These are phyloP conservation scores for Nectriaceae sp. DNA, from an alignment of 2,329 filamentous ascomycete genomes.

Conservation along the genomic window DNA sequence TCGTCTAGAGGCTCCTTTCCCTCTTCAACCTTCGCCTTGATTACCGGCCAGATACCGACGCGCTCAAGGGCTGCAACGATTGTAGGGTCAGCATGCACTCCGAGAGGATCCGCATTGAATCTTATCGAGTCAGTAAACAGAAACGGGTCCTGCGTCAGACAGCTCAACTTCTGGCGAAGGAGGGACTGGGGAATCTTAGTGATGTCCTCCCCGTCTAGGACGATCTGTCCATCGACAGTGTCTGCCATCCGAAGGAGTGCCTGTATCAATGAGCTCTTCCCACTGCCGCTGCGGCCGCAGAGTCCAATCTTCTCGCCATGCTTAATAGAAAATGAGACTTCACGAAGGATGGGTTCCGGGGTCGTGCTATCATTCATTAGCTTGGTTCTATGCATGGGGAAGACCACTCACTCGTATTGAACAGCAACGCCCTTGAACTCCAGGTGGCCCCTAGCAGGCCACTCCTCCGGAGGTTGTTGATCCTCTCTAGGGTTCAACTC, in stretches of 20 bases:
- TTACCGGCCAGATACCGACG: slow-evolving; percentile 47
- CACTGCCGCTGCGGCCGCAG: slow-evolving; percentile 48
- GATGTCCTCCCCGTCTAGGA: slow-evolving; percentile 47
- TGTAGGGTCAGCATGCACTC: slow-evolving; percentile 38
- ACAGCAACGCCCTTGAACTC: slow-evolving; percentile 26
- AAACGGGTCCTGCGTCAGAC: slow-evolving; percentile 55
- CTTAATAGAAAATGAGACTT: slow-evolving; percentile 33
- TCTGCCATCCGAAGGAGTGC: slow-evolving; percentile 52
- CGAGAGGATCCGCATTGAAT: slow-evolving; percentile 51
- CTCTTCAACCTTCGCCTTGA: slow-evolving; percentile 41
- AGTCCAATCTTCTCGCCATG: slow-evolving; percentile 42
- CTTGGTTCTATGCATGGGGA: background rate
- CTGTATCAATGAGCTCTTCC: slow-evolving; percentile 42
- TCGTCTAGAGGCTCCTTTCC: slow-evolving; percentile 30
- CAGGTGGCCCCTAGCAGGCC: slow-evolving; percentile 26
- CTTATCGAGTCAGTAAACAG: slow-evolving; percentile 51
- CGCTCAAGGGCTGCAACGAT: slow-evolving; percentile 48
- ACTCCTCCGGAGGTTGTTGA: slow-evolving; percentile 11
- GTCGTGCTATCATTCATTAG: slow-evolving; percentile 21
- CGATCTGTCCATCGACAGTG: slow-evolving; percentile 42
- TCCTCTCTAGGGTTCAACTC: slow-evolving; percentile 22
- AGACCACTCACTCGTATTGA: slow-evolving; percentile 29
- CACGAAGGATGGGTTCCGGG: slow-evolving; percentile 28
- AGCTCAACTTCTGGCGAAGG: slow-evolving; percentile 40
- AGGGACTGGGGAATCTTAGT: slow-evolving; percentile 25